Percentiles rank a stretch among this genome's conserved stretches.
Evolutionary conservation across 2,329 filamentous ascomycete species (phyloP).

Genomic region (Calonectria pauciramosa): DNA sequence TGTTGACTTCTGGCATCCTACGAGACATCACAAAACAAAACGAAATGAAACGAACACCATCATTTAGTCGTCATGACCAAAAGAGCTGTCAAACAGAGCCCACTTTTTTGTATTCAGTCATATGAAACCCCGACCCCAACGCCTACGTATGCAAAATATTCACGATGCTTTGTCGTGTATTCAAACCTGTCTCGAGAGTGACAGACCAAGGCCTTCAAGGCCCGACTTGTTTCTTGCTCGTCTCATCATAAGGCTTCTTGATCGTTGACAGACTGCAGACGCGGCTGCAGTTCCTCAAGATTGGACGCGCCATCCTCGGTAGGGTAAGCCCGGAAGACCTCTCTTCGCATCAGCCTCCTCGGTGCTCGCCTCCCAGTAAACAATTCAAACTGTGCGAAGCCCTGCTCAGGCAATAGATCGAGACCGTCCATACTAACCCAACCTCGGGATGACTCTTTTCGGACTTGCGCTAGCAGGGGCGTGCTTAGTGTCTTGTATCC

Average conservation of each 20-base stretch:
- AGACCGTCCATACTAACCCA: constrained; percentile 85
- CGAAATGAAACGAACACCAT: background rate
- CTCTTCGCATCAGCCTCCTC: constrained; percentile 77
- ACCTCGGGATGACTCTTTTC: constrained; percentile 68
- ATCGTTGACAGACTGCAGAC: constrained; percentile 45
- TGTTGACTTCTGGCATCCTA: background rate
- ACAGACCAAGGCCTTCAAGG: background rate
- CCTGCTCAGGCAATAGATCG: constrained; percentile 83
- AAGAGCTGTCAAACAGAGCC: background rate
- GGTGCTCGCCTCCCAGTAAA: constrained; percentile 73
- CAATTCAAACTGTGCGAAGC: constrained; percentile 85
- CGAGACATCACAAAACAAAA: background rate
- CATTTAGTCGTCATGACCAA: background rate
- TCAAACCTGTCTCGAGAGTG: background rate
- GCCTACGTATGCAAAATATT: constrained; percentile 11
- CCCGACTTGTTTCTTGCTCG: background rate
- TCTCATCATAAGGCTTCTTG: constrained; percentile 38
- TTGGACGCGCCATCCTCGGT: constrained; percentile 57
- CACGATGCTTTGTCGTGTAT: background rate
- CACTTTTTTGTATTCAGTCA: constrained; percentile 9
- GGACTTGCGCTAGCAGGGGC: constrained; percentile 77
- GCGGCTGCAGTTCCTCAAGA: constrained; percentile 54
- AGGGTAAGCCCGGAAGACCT: constrained; percentile 66
- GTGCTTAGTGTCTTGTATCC: constrained; percentile 82
- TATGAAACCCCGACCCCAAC: constrained; percentile 5